Percentiles rank a stretch among this genome's conserved stretches.
Conservation (phyloP, 1,284 basidiomycete species). For the Trametes sp. region DNA sequence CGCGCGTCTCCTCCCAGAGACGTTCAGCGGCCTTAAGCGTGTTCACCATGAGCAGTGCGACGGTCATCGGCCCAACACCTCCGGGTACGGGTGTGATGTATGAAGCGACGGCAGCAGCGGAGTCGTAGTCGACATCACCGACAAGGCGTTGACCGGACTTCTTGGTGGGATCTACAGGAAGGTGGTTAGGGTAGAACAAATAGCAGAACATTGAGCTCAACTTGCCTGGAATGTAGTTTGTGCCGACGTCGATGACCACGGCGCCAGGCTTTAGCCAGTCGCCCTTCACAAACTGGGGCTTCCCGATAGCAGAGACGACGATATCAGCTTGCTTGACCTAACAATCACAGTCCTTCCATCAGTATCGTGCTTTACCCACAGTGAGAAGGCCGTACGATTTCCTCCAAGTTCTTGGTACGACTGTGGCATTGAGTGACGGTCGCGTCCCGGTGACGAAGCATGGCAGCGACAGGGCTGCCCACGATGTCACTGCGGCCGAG, state of each 20-base stretch:
- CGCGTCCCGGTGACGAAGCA: slow-evolving; percentile 91
- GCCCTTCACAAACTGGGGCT: slow-evolving; percentile 90
- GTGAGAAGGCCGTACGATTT: slow-evolving; percentile 62
- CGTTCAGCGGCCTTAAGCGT: slow-evolving; percentile 88
- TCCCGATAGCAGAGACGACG: slow-evolving; percentile 93
- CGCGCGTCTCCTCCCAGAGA: slow-evolving; percentile 72
- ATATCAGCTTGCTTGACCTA: slow-evolving; percentile 91
- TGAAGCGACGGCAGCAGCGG: slow-evolving; percentile 81
- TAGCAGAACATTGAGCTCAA: not conserved
- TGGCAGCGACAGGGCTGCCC: slow-evolving; percentile 92
- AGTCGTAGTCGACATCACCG: slow-evolving; percentile 92
- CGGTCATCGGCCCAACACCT: slow-evolving; percentile 99
- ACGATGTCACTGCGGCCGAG: slow-evolving; percentile 98
- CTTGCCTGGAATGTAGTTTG: slow-evolving; percentile 92
- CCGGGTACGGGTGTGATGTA: slow-evolving; percentile 98
- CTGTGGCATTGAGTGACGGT: slow-evolving; percentile 99
- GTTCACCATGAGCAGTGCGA: slow-evolving; percentile 98
- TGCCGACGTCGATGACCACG: slow-evolving; percentile 96
- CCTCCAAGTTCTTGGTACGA: slow-evolving; percentile 82
- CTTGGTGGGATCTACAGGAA: slow-evolving; percentile 76
- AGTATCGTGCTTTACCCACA: slow-evolving; percentile 11
- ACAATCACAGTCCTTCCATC: not conserved
- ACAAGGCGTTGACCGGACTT: slow-evolving; percentile 97
- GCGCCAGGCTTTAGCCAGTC: slow-evolving; percentile 96
- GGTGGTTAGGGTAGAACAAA: too few species aligned